Base-by-base conservation (phyloP, 106 monocot genomes). In the Alisma plantagoaquatica region DNA sequence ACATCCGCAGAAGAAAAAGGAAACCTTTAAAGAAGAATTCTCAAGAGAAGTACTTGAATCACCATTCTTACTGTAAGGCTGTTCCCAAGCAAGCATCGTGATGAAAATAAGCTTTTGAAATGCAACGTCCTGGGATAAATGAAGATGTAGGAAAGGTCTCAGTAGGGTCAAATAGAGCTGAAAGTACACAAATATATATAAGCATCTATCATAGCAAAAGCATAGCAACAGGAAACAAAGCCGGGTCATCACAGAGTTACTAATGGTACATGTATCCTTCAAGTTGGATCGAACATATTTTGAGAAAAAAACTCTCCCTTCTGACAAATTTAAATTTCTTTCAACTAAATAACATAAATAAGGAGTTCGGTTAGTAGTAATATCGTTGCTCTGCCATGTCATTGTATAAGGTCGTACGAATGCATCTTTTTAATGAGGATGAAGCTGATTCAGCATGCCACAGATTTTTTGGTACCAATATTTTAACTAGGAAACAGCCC, bases 31-130 rank as follows among this genome's bases (percentile, higher is more conserved):
- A 47, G 89, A 85, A 50, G 59, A 80, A 41, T 52, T 79, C 66
- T 81, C 77, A 41, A 56, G 29, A 18, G 68, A 63, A 54, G 51
- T 18, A 29, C 57, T 69, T 49, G 45, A 29, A 64, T 68, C 68
- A 45, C 29, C 61, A 57, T 48, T 52, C 30, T 68, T 61, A 28
- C 54, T 43, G 46, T 89, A 89, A 33, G 96, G 89, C 7, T 85
- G 60, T 68, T 98, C 84, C 96, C 96, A 98, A 43, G 84, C 96
- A 65, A 98, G 81, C 96, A 98, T 98, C 16, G 96, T 89, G 54
- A 98, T 62, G 60, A 98, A 98, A 58, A 98, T 65, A 63, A 98
- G 81, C 70, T 76, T 84, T 71, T 85, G 96, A 65, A 98, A 98
- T 57, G 89, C 81, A 74, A 72, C 58, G 23, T 98, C 96, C 96